phyloP scores from a whole-genome alignment of 345 rosid genomes.

The Lumnitzera littorea region DNA sequence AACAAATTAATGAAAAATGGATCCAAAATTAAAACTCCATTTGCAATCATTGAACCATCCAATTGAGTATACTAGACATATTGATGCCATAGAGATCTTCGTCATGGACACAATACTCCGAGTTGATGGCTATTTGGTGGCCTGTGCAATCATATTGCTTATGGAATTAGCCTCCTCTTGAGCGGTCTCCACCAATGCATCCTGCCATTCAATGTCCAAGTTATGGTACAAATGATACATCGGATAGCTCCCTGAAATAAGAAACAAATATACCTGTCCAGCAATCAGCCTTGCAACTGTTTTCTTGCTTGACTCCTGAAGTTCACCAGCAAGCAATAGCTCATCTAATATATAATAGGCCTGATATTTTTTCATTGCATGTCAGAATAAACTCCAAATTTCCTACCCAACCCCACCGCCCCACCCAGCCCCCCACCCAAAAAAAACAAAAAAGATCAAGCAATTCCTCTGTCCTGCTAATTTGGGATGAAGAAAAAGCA shows the following conservation, averaged over 20 bases:
- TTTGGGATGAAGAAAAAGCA: too few relatives aligned
- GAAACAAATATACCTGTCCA: constrained; percentile 30
- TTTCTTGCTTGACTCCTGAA: constrained; percentile 60
- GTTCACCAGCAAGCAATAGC: constrained; percentile 53
- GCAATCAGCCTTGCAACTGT: constrained; percentile 39
- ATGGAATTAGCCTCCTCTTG: constrained; percentile 51
- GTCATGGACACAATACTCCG: too few relatives aligned
- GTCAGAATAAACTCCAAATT: neutral
- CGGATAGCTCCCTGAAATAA: neutral
- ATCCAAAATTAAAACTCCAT: too few relatives aligned
- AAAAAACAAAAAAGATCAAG: too few relatives aligned
- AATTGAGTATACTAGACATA: too few relatives aligned
- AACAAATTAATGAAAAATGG: too few relatives aligned
- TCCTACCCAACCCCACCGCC: too few relatives aligned
- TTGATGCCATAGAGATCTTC: too few relatives aligned
- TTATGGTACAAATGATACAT: too few relatives aligned
- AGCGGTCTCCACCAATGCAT: constrained; percentile 50
- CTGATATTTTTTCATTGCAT: constrained; percentile 9
- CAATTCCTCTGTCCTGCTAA: too few relatives aligned
- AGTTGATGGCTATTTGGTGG: constrained; percentile 26
- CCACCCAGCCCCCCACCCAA: too few relatives aligned
- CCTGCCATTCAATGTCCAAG: constrained; percentile 21
- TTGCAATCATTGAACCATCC: too few relatives aligned
- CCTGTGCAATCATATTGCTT: constrained; percentile 47
- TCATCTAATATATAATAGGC: constrained; percentile 58